Conservation (phyloP, 2,329 filamentous ascomycete species). For the Zelopaecilomyces penicillatus region DNA sequence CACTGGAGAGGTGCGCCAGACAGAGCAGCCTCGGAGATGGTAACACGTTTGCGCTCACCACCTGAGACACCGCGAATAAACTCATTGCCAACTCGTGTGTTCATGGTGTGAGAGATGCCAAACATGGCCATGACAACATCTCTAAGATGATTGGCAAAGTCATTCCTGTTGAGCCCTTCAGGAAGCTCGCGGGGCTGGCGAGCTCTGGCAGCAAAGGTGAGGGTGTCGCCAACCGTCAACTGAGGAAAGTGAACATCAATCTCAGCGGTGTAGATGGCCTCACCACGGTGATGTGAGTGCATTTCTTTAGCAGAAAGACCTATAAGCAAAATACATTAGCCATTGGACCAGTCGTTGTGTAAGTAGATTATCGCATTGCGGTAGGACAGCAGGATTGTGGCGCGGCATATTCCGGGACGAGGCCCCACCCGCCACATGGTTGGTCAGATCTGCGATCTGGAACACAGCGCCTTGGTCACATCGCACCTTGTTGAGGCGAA, state of each 20-base stretch:
- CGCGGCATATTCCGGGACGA: constrained; percentile 6
- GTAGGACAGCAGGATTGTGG: not conserved
- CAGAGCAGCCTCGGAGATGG: constrained; percentile 53
- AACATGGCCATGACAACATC: constrained; percentile 71
- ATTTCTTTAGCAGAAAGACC: constrained; percentile 64
- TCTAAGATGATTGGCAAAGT: constrained; percentile 54
- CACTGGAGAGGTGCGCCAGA: constrained; percentile 53
- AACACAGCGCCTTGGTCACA: too few relatives aligned
- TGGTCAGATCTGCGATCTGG: not conserved
- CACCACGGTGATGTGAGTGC: constrained; percentile 69
- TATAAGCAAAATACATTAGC: constrained; percentile 18
- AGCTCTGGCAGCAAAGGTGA: constrained; percentile 67
- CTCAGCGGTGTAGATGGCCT: constrained; percentile 81
- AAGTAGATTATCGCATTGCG: not conserved
- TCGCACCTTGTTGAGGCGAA: not conserved
- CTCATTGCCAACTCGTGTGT: constrained; percentile 68
- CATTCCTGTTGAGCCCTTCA: constrained; percentile 43
- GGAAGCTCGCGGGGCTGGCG: constrained; percentile 56
- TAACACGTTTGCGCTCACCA: constrained; percentile 63
- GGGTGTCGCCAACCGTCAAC: constrained; percentile 68
- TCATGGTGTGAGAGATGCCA: constrained; percentile 63
- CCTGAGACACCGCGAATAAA: constrained; percentile 67
- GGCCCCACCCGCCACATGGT: not conserved
- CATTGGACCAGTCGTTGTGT: not conserved
- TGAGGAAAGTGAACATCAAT: constrained; percentile 75